Percentiles rank a stretch among this genome's conserved stretches.
Conservation (phyloP, 352 stramenopile species). For the Pythium rishiriense region DNA sequence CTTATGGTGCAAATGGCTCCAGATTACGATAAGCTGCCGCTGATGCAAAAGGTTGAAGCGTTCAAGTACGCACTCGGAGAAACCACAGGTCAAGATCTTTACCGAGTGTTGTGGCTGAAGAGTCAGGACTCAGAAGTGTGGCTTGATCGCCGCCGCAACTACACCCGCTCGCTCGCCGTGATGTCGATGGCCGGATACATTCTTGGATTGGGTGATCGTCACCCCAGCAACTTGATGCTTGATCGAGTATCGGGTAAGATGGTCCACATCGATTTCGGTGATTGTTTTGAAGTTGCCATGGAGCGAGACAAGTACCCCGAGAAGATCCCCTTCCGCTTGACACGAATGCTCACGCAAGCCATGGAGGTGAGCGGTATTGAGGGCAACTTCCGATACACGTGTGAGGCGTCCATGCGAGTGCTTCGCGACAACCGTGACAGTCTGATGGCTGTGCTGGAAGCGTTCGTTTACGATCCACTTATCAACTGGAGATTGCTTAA, state of each 20-base stretch:
- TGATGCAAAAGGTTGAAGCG: slow-evolving; percentile 99
- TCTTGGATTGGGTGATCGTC: slow-evolving; percentile 98
- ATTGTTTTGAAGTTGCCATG: slow-evolving; percentile 99
- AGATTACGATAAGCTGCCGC: slow-evolving; percentile 98
- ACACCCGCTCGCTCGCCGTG: slow-evolving; percentile 97
- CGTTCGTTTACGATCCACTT: slow-evolving; percentile 99
- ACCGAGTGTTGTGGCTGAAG: slow-evolving; percentile 99
- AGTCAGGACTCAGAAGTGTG: slow-evolving; percentile 99
- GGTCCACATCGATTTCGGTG: slow-evolving; percentile 98
- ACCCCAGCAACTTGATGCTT: slow-evolving; percentile 99
- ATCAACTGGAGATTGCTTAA: slow-evolving; percentile 98
- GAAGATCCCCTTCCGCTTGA: slow-evolving; percentile 99
- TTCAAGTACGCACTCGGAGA: slow-evolving; percentile 94
- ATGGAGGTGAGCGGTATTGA: slow-evolving; percentile 99
- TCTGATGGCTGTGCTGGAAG: slow-evolving; percentile 99
- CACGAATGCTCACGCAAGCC: slow-evolving; percentile 97
- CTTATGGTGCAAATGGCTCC: slow-evolving; percentile 97
- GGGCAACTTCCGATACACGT: slow-evolving; percentile 99
- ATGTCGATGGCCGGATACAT: slow-evolving; percentile 99
- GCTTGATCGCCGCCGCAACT: slow-evolving; percentile 98
- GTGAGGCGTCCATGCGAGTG: slow-evolving; percentile 97
- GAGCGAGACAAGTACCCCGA: slow-evolving; percentile 99
- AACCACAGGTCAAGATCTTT: slow-evolving; percentile 97
- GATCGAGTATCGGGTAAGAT: slow-evolving; percentile 98
- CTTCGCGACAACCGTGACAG: slow-evolving; percentile 98